Base-by-base conservation (phyloP, 177 flowering plant genomes). In the Vitis hybrid region DNA sequence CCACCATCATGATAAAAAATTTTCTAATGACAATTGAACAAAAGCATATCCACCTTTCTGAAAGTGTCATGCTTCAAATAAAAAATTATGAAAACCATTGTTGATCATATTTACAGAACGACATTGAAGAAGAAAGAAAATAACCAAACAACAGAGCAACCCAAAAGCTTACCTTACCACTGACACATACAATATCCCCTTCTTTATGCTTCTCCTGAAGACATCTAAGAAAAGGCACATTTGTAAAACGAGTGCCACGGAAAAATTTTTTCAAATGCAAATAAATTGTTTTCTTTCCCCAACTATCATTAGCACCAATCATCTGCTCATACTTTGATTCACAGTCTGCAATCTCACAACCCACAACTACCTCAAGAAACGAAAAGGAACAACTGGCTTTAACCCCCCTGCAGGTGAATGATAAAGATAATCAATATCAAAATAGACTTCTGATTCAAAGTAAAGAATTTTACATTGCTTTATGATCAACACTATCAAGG, bases 111-210 rank as follows among this genome's bases (percentile, higher is more conserved):
- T 18, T 17, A 50, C 51, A 1, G 8, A 24, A 27, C 50, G 2
- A 55, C 13, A 24, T 41, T 12, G 50, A 17, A 66, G 17, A 6
- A 48, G 15, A 27, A 53, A 77, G 63, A 50, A 7, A 24, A 9
- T 9, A 63, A 30, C 20, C 17, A 66, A 69, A 35, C 30, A 66
- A 35, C 13, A 56, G 60, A 56, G 30, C 64, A 67, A 67, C 11
- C 58, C 53, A 64, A 57, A 70, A 65, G 62, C 84, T 74, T 70
- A 94, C 99, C 95, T 92, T 91, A 71, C 99, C 99, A 78, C 93
- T 92, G 69, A 92, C 96, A 75, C 93, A 91, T n/a, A 90, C 97
- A 73, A 79, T 60, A 53, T 91, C 91, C 55, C 99, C 99, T 73
- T 76, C 86, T 78, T 76, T 83, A 73, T 92, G 85, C 85, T 86